Evolutionary conservation across 352 stramenopile species (phyloP), one percentile per base, ranked within the genome.

Genomic region (Pythium aristosporum): DNA sequence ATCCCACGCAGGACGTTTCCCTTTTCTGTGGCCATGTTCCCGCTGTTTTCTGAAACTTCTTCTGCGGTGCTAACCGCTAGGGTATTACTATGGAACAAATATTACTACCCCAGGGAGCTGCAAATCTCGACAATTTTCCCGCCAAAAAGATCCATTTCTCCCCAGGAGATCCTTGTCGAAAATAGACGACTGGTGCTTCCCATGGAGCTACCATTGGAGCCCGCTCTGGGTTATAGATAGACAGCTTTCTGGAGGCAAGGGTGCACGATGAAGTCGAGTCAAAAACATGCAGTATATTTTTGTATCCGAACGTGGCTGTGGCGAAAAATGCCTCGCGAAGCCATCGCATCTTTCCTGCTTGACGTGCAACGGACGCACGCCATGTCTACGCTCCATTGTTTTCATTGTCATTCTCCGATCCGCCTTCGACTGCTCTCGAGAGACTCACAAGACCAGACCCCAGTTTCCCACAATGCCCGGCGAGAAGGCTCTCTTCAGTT

Each of bases 401-500:
- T 20, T 16, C 7, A 20, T 46, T 20, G 30, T 9, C 57, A 71
- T 63, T 71, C 44, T 46, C 10, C 57, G 55, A 64, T 68, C 48
- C 23, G 43, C 57, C 52, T 43, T 63, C 50, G 34, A 42, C 21
- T 30, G 15, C 37, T 62, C 43, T 5, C 12, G 11, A 20, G 3
- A 37, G 34, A 48, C 30, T 58, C 51, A 48, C 42, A 43, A 52
- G 23, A 20, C 15, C 39, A 53, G 15, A 34, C 34, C 32, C 10
- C 47, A 59, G 51, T 11, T 32, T 34, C 2, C n/a, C 51, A 55
- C 39, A n/a, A 79, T 80, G 72, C 34, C 63, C 15, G 63, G 60
- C 39, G 60, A 73, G 2, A 73, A 76, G 48, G 58, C 63, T n/a
- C 48, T 83, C 36, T 80, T 77, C 52, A 63, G 61, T 23, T 46